Base-by-base conservation (phyloP, 805 yeast genomes). In the Wickerhamiella dianesei region DNA sequence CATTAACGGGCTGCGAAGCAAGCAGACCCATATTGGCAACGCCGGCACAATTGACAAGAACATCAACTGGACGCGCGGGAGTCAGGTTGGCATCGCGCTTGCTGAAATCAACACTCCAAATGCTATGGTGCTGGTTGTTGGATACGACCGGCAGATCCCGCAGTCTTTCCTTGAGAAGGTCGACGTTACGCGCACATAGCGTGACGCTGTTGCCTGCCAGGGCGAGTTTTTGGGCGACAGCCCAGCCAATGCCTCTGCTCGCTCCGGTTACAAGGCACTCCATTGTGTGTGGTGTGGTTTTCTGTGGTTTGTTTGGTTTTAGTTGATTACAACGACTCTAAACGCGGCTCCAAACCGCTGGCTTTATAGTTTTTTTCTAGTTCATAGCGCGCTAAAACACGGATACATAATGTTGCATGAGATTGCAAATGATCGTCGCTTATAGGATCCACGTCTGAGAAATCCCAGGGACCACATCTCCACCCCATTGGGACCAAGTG, bases 191-290 rank as follows among this genome's bases (percentile, higher is more conserved):
- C 0, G 85, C 72, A 3, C 77, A 51, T 16, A 81, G 58, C 0
- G 78, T 66, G 4, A 77, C 64, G 18, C 64, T 65, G 21, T 75
- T 72, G 1, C 88, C 88, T 22, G 65, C 53, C 0, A 51, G 43
- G 0, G 84, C 73, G 21, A 82, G 64, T 25, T 55, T 59, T 32
- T 58, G 52, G 0, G 86, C 80, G 16, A 82, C 72, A 0, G 70
- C 70, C 3, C 67, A 62, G 0, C 92, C 92, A 13, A 82, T 64
- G 0, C 92, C 89, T 41, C 72, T 64, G 0, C 87, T 77, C 0
- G 80, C 87, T 1, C 92, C 92, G 0, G 86, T 80, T 2, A 80
- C 55, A 13, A 57, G 37, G 32, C 54, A 50, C 37, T 50, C 48
- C 55, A 51, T 25, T 25, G 32, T 6, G 6, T 6, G 32, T 12